These are phyloP conservation scores for Kwoniella heveanensis DNA, from an alignment of 768 basidiomycete genomes.

Conservation along the genomic window DNA sequence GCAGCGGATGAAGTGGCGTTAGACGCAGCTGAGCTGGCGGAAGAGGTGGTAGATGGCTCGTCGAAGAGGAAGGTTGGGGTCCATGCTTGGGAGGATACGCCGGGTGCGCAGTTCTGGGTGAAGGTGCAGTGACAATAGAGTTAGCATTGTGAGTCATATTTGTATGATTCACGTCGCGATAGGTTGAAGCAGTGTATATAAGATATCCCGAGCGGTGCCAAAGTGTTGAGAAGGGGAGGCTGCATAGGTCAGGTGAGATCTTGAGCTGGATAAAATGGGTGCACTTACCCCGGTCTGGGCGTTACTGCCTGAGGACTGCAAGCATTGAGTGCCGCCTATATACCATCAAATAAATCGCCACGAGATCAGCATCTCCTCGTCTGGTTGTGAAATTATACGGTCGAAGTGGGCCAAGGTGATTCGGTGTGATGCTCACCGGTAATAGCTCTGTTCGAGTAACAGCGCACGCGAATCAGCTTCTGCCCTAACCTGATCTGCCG, in stretches of 20 bases:
- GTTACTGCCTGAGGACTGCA: constrained; percentile 15
- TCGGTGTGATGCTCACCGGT: constrained; percentile 7
- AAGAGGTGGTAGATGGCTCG: constrained; percentile 5
- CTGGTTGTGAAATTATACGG: no score
- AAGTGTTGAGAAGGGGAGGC: no score
- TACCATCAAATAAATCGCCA: not conserved
- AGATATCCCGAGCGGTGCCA: no score
- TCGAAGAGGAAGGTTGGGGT: constrained; percentile 36
- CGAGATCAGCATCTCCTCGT: no score
- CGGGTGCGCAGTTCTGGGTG: constrained; percentile 26
- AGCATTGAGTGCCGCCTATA: constrained; percentile 32
- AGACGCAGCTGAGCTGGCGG: not conserved
- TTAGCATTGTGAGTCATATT: not conserved
- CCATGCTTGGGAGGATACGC: constrained; percentile 27
- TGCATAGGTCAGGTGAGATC: no score
- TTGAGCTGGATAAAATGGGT: no score
- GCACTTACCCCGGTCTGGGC: constrained; percentile 24
- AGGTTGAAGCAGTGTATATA: no score
- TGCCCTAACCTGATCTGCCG: no score
- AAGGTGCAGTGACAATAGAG: no score
- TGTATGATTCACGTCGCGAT: no score
- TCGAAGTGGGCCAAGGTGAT: no score
- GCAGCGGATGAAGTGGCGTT: no score
- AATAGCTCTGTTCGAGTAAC: constrained; percentile 3
- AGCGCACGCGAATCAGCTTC: not conserved